A percentile compares a stretch with the other conserved stretches of the same genome.
These are phyloP conservation scores for Chaetoscypha palmicola DNA, from an alignment of 2,329 filamentous ascomycete genomes.

Conservation along the genomic window DNA sequence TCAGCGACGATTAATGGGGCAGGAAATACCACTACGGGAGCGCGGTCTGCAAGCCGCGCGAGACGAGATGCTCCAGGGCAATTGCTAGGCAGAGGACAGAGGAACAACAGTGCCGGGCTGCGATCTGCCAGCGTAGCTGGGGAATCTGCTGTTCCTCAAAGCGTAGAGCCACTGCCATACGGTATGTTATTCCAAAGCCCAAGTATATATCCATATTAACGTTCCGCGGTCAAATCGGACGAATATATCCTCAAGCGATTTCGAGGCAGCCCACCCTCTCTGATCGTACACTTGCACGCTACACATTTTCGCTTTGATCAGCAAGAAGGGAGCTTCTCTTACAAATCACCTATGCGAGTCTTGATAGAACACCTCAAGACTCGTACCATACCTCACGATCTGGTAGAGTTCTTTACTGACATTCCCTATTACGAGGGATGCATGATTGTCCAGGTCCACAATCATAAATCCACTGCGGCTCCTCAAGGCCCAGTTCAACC, in stretches of 20 bases:
- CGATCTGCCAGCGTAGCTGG: constrained; percentile 42
- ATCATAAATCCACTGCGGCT: constrained; percentile 64
- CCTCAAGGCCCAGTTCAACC: constrained; percentile 52
- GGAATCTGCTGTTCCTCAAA: constrained; percentile 35
- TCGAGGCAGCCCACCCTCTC: constrained; percentile 64
- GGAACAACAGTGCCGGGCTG: constrained; percentile 42
- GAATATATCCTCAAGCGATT: constrained; percentile 80
- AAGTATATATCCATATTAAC: constrained; percentile 22
- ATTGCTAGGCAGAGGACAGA: constrained; percentile 40
- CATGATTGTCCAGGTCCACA: constrained; percentile 88
- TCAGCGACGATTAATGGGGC: constrained; percentile 40
- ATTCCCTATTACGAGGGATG: constrained; percentile 91
- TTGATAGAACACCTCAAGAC: constrained; percentile 67
- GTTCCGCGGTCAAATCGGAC: constrained; percentile 57
- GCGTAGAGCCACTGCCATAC: constrained; percentile 45
- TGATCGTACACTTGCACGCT: constrained; percentile 78
- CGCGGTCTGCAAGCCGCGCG: constrained; percentile 48
- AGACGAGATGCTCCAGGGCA: constrained; percentile 49
- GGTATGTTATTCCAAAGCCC: constrained; percentile 33
- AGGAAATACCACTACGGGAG: constrained; percentile 30
- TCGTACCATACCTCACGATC: constrained; percentile 80
- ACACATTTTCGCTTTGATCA: constrained; percentile 89
- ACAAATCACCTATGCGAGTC: constrained; percentile 84
- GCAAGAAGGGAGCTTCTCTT: constrained; percentile 86
- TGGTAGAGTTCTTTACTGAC: constrained; percentile 69